A percentile compares a stretch with the other conserved stretches of the same genome.
Evolutionary conservation across 345 rosid genomes (phyloP).

Genomic region (Salix koriyanagi): DNA sequence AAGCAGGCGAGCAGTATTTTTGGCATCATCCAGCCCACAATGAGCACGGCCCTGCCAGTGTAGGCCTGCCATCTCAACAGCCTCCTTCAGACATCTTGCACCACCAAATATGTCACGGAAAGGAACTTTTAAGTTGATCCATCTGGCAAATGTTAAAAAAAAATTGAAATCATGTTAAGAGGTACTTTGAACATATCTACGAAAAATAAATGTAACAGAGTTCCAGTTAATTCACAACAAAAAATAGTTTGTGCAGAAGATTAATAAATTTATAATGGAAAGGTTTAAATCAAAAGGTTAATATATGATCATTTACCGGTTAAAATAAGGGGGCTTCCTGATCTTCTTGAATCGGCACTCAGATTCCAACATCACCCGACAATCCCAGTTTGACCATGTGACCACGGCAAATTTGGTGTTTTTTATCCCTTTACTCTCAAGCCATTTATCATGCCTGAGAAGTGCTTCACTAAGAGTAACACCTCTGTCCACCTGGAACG

Average conservation of each 20-base stretch:
- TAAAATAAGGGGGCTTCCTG: constrained; percentile 42
- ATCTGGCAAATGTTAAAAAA: constrained; percentile 20
- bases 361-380: constrained; percentile 48
- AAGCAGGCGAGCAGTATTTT: constrained; percentile 43
- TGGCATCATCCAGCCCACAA: constrained; percentile 45
- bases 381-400: constrained; percentile 51
- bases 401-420: constrained; percentile 39
- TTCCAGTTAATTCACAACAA: neutral
- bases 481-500: constrained; percentile 42
- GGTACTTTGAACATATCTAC: neutral
- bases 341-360: constrained; percentile 47
- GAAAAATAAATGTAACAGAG: neutral
- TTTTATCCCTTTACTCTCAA: constrained; percentile 45
- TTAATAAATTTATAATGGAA: neutral
- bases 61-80: constrained; percentile 41
- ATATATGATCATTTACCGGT: constrained; percentile 22
- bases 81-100: constrained; percentile 39
- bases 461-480: constrained; percentile 44
- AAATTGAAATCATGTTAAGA: neutral
- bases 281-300: neutral
- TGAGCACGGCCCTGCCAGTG: constrained; percentile 49
- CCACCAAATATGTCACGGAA: constrained; percentile 37
- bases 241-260: neutral
- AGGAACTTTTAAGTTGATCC: constrained; percentile 46
- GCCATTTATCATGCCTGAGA: constrained; percentile 48